Percentiles rank a stretch among this genome's conserved stretches.
These are phyloP conservation scores for Panicum miliaceum DNA, from an alignment of 176 grass and related monocot species.

Conservation along the genomic window DNA sequence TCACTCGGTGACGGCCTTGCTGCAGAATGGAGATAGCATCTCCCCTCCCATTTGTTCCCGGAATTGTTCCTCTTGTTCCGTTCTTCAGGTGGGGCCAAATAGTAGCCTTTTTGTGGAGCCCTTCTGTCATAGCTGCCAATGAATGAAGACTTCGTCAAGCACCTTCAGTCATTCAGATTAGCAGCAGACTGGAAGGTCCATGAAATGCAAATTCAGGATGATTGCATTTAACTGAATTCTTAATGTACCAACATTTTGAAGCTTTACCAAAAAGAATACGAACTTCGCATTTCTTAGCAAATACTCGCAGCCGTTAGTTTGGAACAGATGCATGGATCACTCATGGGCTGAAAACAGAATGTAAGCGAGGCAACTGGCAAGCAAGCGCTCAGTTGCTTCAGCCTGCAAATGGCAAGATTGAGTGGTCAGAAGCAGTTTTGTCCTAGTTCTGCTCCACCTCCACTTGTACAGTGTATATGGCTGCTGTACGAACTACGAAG, in stretches of 20 bases:
- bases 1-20: not conserved
- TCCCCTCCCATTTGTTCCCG: slow-evolving; percentile 11
- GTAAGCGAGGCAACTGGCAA: slow-evolving; percentile 10
- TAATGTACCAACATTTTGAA: not conserved
- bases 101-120: not conserved
- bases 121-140: not conserved
- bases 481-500: slow-evolving; percentile 1
- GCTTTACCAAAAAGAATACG: not conserved
- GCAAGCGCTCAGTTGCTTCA: slow-evolving; percentile 21
- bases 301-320: not conserved
- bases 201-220: slow-evolving; percentile 2
- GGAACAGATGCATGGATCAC: not conserved
- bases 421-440: slow-evolving; percentile 24
- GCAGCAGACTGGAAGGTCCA: not conserved
- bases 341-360: slow-evolving; percentile 28
- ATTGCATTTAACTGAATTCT: not conserved
- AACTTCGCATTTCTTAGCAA: not conserved
- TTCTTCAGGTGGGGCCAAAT: not conserved
- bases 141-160: not conserved
- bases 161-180: not conserved
- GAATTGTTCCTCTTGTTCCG: slow-evolving; percentile 2
- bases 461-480: slow-evolving; percentile 42
- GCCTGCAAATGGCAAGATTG: slow-evolving; percentile 17
- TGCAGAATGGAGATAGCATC: not conserved
- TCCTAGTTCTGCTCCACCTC: not conserved